Evolutionary conservation across 345 rosid genomes (phyloP).

Genomic region (Eucalyptus marginata): DNA sequence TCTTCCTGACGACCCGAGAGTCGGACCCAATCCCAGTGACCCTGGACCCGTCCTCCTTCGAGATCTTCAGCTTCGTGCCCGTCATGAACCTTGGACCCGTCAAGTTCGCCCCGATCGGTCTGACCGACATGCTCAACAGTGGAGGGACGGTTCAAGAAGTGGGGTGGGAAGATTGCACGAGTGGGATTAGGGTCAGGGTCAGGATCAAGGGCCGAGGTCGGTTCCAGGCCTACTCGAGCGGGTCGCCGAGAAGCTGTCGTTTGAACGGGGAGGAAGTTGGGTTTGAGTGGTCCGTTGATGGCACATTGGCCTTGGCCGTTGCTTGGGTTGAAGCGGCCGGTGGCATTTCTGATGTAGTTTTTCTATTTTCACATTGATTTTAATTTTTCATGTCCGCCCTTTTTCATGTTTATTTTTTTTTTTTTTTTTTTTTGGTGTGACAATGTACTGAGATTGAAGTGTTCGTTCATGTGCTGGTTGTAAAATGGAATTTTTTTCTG

Average conservation of each 20-base stretch:
- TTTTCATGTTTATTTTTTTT: background rate
- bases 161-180: conserved; percentile 1
- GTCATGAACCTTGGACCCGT: conserved; percentile 5
- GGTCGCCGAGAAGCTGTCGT: conserved; percentile 31
- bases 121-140: conserved; percentile 59
- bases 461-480: background rate
- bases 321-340: conserved; percentile 32
- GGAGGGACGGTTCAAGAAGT: conserved; percentile 53
- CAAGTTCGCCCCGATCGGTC: conserved; percentile 56
- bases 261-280: conserved; percentile 28
- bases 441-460: background rate
- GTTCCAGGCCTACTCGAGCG: conserved; percentile 46
- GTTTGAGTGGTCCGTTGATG: conserved; percentile 39
- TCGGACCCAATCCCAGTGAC: conserved; percentile 33
- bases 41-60: conserved; percentile 56
- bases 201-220: conserved; percentile 53
- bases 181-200: conserved; percentile 1
- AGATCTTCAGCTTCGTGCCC: conserved; percentile 68
- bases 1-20: conserved; percentile 11
- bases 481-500: background rate
- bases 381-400: background rate
- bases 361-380: background rate
- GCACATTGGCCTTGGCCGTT: conserved; percentile 30
- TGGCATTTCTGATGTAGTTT: background rate
- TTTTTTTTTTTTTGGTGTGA: background rate